Percentiles rank a stretch among this genome's conserved stretches.
These are phyloP conservation scores for Metschnikowia henanensis DNA, from an alignment of 805 yeast species.

Conservation along the genomic window DNA sequence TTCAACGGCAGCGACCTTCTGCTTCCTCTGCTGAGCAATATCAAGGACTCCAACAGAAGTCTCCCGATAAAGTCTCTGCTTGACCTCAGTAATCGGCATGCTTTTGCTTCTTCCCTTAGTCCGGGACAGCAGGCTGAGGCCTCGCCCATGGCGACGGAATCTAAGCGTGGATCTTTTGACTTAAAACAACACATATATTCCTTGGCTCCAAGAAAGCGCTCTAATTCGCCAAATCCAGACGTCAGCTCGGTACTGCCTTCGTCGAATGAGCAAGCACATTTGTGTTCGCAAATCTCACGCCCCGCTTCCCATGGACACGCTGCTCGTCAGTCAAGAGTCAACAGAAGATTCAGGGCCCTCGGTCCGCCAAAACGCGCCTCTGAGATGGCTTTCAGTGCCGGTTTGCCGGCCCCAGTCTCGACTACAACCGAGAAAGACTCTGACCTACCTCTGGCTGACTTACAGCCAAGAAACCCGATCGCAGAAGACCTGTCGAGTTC, in stretches of 20 bases:
- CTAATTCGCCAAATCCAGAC: too few relatives aligned
- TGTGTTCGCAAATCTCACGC: not conserved
- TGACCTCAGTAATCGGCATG: too few relatives aligned
- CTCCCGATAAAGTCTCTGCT: not conserved
- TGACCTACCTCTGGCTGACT: not conserved
- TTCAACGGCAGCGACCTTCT: not conserved
- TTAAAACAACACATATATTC: not conserved
- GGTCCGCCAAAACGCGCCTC: constrained; percentile 55
- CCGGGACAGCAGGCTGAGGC: not conserved
- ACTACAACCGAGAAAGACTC: not conserved
- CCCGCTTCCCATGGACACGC: not conserved
- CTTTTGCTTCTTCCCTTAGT: too few relatives aligned
- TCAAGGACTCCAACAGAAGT: not conserved
- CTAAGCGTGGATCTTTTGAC: not conserved
- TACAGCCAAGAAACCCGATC: not conserved
- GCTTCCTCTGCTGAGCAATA: not conserved
- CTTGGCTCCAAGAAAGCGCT: not conserved
- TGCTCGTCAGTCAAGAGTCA: constrained; percentile 30
- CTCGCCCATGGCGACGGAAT: not conserved
- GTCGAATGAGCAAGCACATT: not conserved
- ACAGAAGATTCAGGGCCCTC: constrained; percentile 35
- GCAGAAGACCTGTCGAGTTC: not conserved
- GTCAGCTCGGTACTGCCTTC: too few relatives aligned
- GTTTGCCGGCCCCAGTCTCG: not conserved
- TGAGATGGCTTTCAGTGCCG: constrained; percentile 4